Conservation (phyloP, 768 basidiomycete species). For the Polyporus arcularius region DNA sequence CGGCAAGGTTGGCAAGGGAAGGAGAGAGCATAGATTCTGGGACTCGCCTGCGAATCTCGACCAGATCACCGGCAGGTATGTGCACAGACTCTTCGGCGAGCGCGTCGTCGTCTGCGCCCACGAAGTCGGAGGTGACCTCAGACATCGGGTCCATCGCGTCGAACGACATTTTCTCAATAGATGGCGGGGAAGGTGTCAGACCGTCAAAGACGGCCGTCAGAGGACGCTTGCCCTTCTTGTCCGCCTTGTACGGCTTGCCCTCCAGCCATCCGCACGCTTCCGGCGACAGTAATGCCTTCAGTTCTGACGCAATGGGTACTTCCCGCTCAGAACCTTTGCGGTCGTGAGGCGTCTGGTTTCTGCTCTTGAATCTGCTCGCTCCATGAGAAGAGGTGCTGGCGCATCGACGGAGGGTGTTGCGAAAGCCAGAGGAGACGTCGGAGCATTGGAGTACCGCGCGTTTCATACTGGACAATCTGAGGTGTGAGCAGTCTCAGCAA, state of each 20-base stretch:
- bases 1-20: background rate
- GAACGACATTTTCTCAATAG: slow-evolving; percentile 7
- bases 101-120: background rate
- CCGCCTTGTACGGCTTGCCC: background rate
- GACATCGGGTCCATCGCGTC: background rate
- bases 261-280: slow-evolving; percentile 9
- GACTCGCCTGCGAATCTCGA: slow-evolving; percentile 33
- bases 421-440: slow-evolving; percentile 2
- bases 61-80: slow-evolving; percentile 33
- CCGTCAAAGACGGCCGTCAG: background rate
- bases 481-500: background rate
- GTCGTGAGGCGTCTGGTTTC: background rate
- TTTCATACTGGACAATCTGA: background rate
- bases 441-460: slow-evolving; percentile 1
- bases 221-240: background rate
- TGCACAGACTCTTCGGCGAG: slow-evolving; percentile 3
- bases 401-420: background rate
- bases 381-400: background rate
- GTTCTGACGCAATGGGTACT: background rate
- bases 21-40: background rate
- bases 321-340: background rate
- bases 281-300: slow-evolving; percentile 7
- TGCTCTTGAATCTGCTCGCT: background rate
- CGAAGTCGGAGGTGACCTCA: background rate
- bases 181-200: background rate